phyloP scores from a whole-genome alignment of 2,329 filamentous ascomycete genomes.

The Exophiala aquamarina region DNA sequence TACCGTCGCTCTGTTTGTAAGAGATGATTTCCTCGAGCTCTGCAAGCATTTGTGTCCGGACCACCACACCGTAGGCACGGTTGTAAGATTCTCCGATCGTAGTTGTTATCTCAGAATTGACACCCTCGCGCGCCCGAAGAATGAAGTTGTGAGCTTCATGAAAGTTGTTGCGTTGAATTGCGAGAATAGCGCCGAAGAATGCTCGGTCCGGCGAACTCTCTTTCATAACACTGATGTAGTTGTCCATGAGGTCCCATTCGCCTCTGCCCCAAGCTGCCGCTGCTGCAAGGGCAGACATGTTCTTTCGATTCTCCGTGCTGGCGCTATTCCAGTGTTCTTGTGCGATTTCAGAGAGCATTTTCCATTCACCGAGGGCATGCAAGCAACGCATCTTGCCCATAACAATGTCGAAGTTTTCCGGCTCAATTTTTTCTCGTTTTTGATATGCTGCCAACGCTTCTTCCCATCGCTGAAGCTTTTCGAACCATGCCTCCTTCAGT shows the following conservation, averaged over 20 bases:
- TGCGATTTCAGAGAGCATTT: slow-evolving; percentile 81
- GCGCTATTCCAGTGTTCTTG: slow-evolving; percentile 94
- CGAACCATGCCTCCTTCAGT: slow-evolving; percentile 97
- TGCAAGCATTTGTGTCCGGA: slow-evolving; percentile 97
- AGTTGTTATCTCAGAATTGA: slow-evolving; percentile 94
- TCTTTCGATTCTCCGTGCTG: slow-evolving; percentile 78
- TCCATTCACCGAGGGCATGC: slow-evolving; percentile 97
- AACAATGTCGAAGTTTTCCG: slow-evolving; percentile 84
- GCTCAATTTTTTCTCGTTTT: slow-evolving; percentile 73
- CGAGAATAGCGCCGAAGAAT: slow-evolving; percentile 95
- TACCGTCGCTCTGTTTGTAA: slow-evolving; percentile 84
- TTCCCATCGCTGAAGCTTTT: slow-evolving; percentile 97
- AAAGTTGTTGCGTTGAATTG: slow-evolving; percentile 94
- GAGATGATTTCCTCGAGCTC: slow-evolving; percentile 97
- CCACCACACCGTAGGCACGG: slow-evolving; percentile 94
- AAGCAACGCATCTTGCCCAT: slow-evolving; percentile 99
- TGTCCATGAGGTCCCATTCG: slow-evolving; percentile 98
- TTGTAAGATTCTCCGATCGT: slow-evolving; percentile 98
- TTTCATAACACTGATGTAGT: slow-evolving; percentile 94
- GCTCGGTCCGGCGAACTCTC: slow-evolving; percentile 88
- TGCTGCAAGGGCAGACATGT: slow-evolving; percentile 89
- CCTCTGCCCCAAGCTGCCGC: slow-evolving; percentile 94
- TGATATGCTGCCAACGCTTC: slow-evolving; percentile 92
- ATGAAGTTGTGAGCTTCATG: slow-evolving; percentile 86
- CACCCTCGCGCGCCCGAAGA: slow-evolving; percentile 83